These are phyloP conservation scores for Oryza glaberrima DNA, from an alignment of 176 grass and related monocot genomes.

Conservation along the genomic window DNA sequence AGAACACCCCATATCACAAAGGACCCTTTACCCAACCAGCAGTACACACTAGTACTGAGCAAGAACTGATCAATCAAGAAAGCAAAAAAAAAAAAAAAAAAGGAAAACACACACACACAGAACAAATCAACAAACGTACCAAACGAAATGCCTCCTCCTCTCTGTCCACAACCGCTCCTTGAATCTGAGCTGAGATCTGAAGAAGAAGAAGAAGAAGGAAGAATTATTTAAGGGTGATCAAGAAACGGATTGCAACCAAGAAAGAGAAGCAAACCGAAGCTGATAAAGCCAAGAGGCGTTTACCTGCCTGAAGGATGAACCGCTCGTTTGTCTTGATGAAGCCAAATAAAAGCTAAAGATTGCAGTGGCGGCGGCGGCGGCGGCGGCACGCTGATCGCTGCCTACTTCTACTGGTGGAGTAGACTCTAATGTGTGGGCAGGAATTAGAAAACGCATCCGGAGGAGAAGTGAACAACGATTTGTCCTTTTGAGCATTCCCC, in stretches of 20 bases:
- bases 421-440: constrained; percentile 19
- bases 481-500: not conserved
- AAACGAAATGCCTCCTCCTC: not conserved
- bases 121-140: constrained; percentile 36
- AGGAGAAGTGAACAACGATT: constrained; percentile 19
- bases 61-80: not conserved
- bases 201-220: not conserved
- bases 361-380: not conserved
- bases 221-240: not conserved
- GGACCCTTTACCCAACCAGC: not conserved
- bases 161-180: not conserved
- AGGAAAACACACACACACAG: not conserved
- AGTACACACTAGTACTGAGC: not conserved
- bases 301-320: constrained; percentile 8
- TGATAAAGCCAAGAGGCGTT: not conserved
- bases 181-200: constrained; percentile 31
- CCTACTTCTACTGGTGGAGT: not conserved
- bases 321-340: not conserved
- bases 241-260: not conserved
- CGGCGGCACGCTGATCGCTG: not conserved
- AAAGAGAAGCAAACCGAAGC: not conserved
- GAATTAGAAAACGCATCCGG: constrained; percentile 29
- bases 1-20: constrained; percentile 27
- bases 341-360: not conserved
- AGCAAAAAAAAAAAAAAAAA: not conserved